Percentiles rank a stretch among this genome's conserved stretches.
These are phyloP conservation scores for Casuarina glauca DNA, from an alignment of 306 rosid genomes.

Conservation along the genomic window DNA sequence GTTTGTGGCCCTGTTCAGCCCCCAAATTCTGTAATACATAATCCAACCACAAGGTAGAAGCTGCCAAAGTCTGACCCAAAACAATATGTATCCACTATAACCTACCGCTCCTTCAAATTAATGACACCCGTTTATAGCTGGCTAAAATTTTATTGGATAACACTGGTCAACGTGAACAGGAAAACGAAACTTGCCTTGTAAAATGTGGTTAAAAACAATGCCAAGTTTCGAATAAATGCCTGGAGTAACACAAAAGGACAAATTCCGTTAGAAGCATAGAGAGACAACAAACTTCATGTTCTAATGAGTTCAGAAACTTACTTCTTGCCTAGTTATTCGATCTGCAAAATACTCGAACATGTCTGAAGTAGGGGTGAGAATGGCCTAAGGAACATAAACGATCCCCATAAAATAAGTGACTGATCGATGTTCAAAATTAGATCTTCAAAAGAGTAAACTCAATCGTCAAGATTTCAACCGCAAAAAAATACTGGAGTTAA, in stretches of 20 bases:
- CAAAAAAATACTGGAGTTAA: neutral
- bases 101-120: neutral
- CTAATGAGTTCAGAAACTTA: conserved; percentile 20
- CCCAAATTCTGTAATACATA: neutral
- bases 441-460: neutral
- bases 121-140: neutral
- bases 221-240: conserved; percentile 96
- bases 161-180: neutral
- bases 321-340: conserved; percentile 69
- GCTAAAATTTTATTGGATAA: neutral
- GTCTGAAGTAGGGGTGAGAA: conserved; percentile 77
- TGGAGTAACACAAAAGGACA: conserved; percentile 27
- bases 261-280: conserved; percentile 15
- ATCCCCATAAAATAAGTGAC: neutral
- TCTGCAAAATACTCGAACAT: conserved; percentile 83
- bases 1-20: neutral
- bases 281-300: neutral
- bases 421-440: neutral
- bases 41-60: neutral
- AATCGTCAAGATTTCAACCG: neutral
- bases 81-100: neutral
- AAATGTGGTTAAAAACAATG: conserved; percentile 89
- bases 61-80: neutral
- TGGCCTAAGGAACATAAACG: conserved; percentile 40
- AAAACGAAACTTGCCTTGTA: conserved; percentile 56